Base-by-base conservation (phyloP, 805 yeast genomes). In the Candida chilensis region DNA sequence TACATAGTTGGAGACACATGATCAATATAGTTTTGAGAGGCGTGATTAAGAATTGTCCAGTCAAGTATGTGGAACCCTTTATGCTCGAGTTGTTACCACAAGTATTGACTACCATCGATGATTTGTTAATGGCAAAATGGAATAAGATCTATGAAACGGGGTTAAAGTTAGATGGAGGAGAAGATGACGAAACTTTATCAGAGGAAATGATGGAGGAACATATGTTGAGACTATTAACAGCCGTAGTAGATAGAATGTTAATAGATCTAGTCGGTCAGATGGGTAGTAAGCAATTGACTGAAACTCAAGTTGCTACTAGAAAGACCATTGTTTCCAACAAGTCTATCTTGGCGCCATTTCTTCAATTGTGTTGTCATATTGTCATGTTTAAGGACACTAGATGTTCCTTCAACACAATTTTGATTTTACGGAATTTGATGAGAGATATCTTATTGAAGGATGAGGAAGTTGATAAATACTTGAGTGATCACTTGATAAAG, bases 131-230 rank as follows among this genome's bases (percentile, higher is more conserved):
- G n/a, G 60, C 59, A 17, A 78, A 71, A 48, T 92, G 98, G 98
- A 73, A 67, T 17, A 64, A 62, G 38, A 83, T 76, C 13, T 74
- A 70, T 48, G 53, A 60, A 32, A 74, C 69, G 19, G 79, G 81
- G 3, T 45, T 72, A 22, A 75, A 71, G 38, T 52, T 68, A 24
- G 74, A 69, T 40, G 77, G 77, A 1, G 67, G 69, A 26, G 75
- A 71, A 26, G 79, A 76, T 37, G 95, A 87, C 42, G 88, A 78
- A 31, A 84, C 86, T 16, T 64, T 90, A 45, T 79, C 92, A n/a
- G 96, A 88, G 41, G 98, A 92, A 48, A 92, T 92, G 94, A 80
- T 92, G 83, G 96, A 90, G 42, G 98, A 92, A 50, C 95, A 90
- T 52, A 70, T 90, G 64, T 60, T 90, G 36, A 67, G 98, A 41